Base-by-base conservation (phyloP, 371 early-diverging fungal genomes). In the Smittium culicis region DNA sequence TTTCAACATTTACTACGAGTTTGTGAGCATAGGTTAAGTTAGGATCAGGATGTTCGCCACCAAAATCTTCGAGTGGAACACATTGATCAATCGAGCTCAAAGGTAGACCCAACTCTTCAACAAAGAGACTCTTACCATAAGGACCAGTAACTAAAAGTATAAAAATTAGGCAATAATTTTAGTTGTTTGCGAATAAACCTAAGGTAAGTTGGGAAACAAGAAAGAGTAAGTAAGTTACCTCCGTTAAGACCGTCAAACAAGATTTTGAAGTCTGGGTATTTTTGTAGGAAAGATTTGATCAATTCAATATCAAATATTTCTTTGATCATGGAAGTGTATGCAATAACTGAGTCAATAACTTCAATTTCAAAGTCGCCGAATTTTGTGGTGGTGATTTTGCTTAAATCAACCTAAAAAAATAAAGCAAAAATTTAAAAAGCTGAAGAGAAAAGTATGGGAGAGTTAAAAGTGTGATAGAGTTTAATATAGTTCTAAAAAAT, bases 21-120 rank as follows among this genome's bases (percentile, higher is more conserved):
- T 90, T 90, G 73, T 93, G 90, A 20, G 98, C 96, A 77, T 98
- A 96, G 25, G 96, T 96, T 79, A 98, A 77, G 79, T 98, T 98
- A 29, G 98, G 98, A 77, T 98, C 98, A 14, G 98, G 98, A 74
- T 98, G 98, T 70, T 87, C 88, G 57, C 90, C 94, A 61, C 93
- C 94, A 79, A 98, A 98, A 74, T 96, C 96, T 66, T 83, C 83
- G 66, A 83, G 74, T 54, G 96, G 93, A 2, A 78, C 80, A 73
- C 79, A 85, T 74, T 93, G 91, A 86, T 91, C 92, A 56, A 92
- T 85, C 5, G 88, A 88, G 11, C 81, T 74, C 66, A 81, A 79
- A 25, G 90, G 85, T 28, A 97, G 82, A 27, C 92, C 93, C 5
- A 96, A 86, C 74, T 94, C 93, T 45, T 90, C 80, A 29, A 93